A percentile compares a stretch with the other conserved stretches of the same genome.
Conservation (phyloP, 192 early-diverging fungal species). For the Chytriomyces sp. region DNA sequence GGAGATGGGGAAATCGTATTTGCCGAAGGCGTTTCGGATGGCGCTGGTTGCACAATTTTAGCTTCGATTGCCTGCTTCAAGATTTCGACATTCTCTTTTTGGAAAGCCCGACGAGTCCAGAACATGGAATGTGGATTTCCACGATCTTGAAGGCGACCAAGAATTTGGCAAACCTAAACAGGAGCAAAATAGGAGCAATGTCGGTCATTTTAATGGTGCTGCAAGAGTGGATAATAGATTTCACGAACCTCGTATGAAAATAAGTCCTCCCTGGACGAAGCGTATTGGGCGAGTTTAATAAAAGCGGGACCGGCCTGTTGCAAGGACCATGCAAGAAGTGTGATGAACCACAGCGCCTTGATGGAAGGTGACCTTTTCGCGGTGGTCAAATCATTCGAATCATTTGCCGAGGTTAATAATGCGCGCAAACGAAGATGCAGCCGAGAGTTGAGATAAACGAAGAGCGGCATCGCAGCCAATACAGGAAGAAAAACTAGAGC, state of each 20-base stretch:
- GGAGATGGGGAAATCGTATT: too few relatives aligned
- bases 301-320: conserved; percentile 92
- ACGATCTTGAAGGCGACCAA: conserved; percentile 81
- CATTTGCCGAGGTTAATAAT: background rate
- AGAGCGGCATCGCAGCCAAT: conserved; percentile 58
- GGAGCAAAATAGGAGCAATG: conserved; percentile 64
- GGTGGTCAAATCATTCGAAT: background rate
- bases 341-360: conserved; percentile 82
- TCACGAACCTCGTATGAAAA: conserved; percentile 20
- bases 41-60: too few relatives aligned
- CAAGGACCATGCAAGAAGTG: conserved; percentile 76
- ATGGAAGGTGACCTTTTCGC: background rate
- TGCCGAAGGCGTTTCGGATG: too few relatives aligned
- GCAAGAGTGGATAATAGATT: background rate
- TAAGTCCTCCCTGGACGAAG: conserved; percentile 87
- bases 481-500: conserved; percentile 75
- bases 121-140: conserved; percentile 77
- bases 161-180: conserved; percentile 53
- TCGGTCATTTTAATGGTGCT: conserved; percentile 45
- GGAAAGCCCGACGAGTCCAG: conserved; percentile 69
- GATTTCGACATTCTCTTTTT: conserved; percentile 43
- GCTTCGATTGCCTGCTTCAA: conserved; percentile 38
- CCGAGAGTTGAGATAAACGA: conserved; percentile 40
- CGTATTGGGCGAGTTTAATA: conserved; percentile 93
- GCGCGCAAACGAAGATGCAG: background rate